Evolutionary conservation across 108 stramenopile species (phyloP), one percentile per base, ranked within the genome.

Genomic region (Heterococcus sp.): DNA sequence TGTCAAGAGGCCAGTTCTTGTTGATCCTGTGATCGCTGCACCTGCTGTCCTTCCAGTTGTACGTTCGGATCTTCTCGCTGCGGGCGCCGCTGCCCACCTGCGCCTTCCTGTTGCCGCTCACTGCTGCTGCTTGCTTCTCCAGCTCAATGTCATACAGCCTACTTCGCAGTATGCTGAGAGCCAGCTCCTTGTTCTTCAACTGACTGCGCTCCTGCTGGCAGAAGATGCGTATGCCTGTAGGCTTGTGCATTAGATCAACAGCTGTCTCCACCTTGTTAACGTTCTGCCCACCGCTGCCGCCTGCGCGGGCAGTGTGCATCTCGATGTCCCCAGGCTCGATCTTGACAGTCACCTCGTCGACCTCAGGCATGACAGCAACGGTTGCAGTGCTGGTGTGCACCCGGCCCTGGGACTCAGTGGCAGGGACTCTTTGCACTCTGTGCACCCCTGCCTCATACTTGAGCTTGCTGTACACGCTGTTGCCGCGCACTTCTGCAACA

Each of bases 261-360:
- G 86, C 86, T 1, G 86, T 83, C 69, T 87, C 86, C n/a, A 87
- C 86, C 85, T 87, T 84, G 83, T 84, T 84, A 31, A 84, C 83
- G 71, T 84, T 84, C 71, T 84, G 83, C 2, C 83, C 83, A 26
- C 83, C 83, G 31, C 72, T 33, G 2, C 83, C 85, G 33, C 81
- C 79, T 5, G 85, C 82, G 35, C 86, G 80, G 2, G 86, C 86
- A 1, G 86, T 85, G 31, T 85, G 76, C 38, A 87, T 29, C n/a
- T 83, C 82, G 35, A 87, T 75, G 69, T 87, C 86, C 74, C 85
- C 80, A 27, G 81, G 31, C 28, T 83, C 70, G 28, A 87, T 87
- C 14, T 82, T 31, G 21, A 87, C 84, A 21, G 82, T 69, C 31
- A 87, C 86, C 35, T 85, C 86, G 72, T 87, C 86, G 30, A 87